A percentile compares a stretch with the other conserved stretches of the same genome.
Conservation (phyloP, 108 stramenopile species). For the Cyclotella atomus region DNA sequence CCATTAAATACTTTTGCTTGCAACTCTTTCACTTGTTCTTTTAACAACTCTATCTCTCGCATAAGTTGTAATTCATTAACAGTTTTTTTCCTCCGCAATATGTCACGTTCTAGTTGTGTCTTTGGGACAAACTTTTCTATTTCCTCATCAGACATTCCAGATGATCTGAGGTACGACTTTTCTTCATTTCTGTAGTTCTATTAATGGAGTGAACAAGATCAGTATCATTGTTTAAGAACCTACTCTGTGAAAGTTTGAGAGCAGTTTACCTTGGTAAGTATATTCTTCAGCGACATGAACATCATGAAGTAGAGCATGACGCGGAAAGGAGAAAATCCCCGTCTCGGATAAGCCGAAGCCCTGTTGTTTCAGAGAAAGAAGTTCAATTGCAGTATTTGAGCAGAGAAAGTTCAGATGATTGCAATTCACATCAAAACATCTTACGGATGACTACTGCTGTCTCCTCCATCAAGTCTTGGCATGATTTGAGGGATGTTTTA, state of each 20-base stretch:
- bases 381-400: background rate
- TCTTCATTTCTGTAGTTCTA: constrained; percentile 25
- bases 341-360: constrained; percentile 13
- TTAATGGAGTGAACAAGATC: background rate
- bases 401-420: background rate
- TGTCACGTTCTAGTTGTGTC: constrained; percentile 12
- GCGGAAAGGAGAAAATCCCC: background rate
- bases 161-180: constrained; percentile 14
- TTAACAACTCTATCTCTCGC: constrained; percentile 14
- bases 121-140: constrained; percentile 24
- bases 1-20: constrained; percentile 8
- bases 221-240: background rate
- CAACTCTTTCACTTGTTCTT: constrained; percentile 15
- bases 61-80: constrained; percentile 12
- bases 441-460: constrained; percentile 16
- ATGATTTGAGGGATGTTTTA: background rate
- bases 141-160: constrained; percentile 10
- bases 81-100: constrained; percentile 2
- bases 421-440: background rate
- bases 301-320: constrained; percentile 6
- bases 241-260: background rate
- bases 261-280: constrained; percentile 8
- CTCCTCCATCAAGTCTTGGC: constrained; percentile 16
- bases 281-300: constrained; percentile 6
- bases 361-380: background rate